Conservation (phyloP, 1,284 basidiomycete species). For the Pseudozyma thailandica region DNA sequence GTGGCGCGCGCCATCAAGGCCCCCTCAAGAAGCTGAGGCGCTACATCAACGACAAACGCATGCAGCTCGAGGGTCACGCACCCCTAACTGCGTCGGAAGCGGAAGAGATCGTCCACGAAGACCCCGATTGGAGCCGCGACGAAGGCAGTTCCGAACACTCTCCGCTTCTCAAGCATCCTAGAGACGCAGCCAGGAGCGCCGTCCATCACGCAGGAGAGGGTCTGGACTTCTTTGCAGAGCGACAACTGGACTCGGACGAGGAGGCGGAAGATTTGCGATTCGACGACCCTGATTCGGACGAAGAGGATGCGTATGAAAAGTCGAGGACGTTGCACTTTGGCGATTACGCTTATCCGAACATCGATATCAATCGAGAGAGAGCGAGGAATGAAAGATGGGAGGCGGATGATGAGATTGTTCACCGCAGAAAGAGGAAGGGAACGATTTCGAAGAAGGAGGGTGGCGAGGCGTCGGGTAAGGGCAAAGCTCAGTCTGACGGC, state of each 20-base stretch:
- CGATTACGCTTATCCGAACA: slow-evolving; percentile 88
- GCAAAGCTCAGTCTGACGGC: slow-evolving; percentile 4
- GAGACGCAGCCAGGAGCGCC: slow-evolving; percentile 25
- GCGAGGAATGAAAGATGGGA: slow-evolving; percentile 27
- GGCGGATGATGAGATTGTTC: slow-evolving; percentile 53
- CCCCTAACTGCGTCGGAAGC: slow-evolving; percentile 79
- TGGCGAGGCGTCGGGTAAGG: slow-evolving; percentile 1
- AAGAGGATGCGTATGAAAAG: slow-evolving; percentile 77
- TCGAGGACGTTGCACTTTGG: slow-evolving; percentile 84
- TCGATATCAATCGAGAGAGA: slow-evolving; percentile 82
- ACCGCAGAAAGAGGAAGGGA: slow-evolving; percentile 33
- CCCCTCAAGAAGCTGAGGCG: slow-evolving; percentile 69
- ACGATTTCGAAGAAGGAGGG: slow-evolving; percentile 35
- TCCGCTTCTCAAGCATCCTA: slow-evolving; percentile 26
- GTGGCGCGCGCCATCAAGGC: slow-evolving; percentile 62
- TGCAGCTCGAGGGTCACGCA: slow-evolving; percentile 76
- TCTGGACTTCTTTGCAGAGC: slow-evolving; percentile 45
- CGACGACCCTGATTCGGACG: slow-evolving; percentile 74
- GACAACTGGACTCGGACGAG: slow-evolving; percentile 62
- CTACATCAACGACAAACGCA: slow-evolving; percentile 71
- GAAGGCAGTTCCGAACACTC: slow-evolving; percentile 48
- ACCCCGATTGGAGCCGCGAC: slow-evolving; percentile 68
- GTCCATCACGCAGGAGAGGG: slow-evolving; percentile 40
- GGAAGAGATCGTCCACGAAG: slow-evolving; percentile 76
- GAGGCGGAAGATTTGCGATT: slow-evolving; percentile 74